phyloP scores from a whole-genome alignment of 805 yeast species.

The Schwanniomyces occidentalis region DNA sequence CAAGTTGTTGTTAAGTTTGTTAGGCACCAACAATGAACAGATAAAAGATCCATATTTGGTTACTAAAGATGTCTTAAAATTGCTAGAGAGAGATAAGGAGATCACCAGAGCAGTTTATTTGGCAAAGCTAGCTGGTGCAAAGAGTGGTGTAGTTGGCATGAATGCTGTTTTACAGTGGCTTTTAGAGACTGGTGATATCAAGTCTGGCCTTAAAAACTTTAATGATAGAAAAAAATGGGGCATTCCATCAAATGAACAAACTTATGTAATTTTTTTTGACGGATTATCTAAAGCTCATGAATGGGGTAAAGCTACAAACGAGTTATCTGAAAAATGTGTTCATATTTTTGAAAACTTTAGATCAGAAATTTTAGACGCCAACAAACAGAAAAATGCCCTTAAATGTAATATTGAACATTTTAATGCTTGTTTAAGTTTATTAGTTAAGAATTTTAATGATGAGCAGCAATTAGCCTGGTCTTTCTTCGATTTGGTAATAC shows the following conservation, averaged over 20 bases:
- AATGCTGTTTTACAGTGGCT: conserved; percentile 59
- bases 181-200: conserved; percentile 41
- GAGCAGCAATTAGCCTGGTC: conserved; percentile 39
- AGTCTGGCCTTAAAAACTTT: conserved; percentile 51
- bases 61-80: conserved; percentile 51
- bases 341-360: conserved; percentile 20
- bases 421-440: conserved; percentile 36
- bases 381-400: not conserved
- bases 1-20: conserved; percentile 49
- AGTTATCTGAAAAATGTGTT: conserved; percentile 19
- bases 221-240: conserved; percentile 64
- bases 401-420: conserved; percentile 28
- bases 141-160: conserved; percentile 59
- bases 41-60: conserved; percentile 58
- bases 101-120: conserved; percentile 53
- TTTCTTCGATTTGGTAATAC: conserved; percentile 30
- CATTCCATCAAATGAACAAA: conserved; percentile 50
- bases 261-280: conserved; percentile 34
- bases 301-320: conserved; percentile 31
- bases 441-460: conserved; percentile 33
- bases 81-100: conserved; percentile 49
- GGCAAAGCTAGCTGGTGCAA: conserved; percentile 44
- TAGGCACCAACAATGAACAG: conserved; percentile 62
- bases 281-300: conserved; percentile 33
- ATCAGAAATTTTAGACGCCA: conserved; percentile 2